Evolutionary conservation across 73 alveolate species (phyloP), one percentile per base, ranked within the genome.

Genomic region (Loxodes magnus): DNA sequence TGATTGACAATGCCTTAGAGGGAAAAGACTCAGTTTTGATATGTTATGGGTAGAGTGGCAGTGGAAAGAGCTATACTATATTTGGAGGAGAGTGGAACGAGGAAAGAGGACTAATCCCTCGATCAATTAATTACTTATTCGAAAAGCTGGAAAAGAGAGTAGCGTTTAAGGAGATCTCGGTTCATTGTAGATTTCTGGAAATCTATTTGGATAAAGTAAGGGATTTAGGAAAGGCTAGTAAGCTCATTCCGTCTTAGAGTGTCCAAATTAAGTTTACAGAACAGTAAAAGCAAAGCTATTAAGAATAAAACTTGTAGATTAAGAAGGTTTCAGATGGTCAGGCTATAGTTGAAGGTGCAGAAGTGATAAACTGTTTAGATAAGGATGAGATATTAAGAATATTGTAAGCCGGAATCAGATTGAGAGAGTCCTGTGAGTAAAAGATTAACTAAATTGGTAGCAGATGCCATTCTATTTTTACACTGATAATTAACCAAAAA

Each of bases 391-490:
- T 30, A 30, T 6, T 6, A 30, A 30, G 10, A 30, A 30, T 6
- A 30, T 30, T 6, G 6, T 30, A 6, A 30, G 10, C 10, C 10
- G 10, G 39, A 6, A 10, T 6, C 6, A 30, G 39, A 30, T 30
- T 30, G 12, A 30, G 6, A 30, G 6, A 30, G 39, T 30, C 39
- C 6, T 30, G 10, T 56, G 2, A 42, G 38, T 12, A 53, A 56
- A n/a, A 20, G 44, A 39, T 46, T 24, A 22, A 4, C 6, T 0
- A 68, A 38, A 22, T 23, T 63, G 4, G 15, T 46, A 27, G 31
- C 25, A 19, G 58, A 22, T 35, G 65, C 23, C 67, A 52, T 34
- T 20, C 68, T 0, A 29, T 63, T 17, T 3, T 51, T 24, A 7
- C 20, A 6, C 10, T 63, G 5, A 51, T 17, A 10, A 25, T 48